Evolutionary conservation across 768 basidiomycete genomes (phyloP).

Genomic region (Leucocoprinus leucothites): DNA sequence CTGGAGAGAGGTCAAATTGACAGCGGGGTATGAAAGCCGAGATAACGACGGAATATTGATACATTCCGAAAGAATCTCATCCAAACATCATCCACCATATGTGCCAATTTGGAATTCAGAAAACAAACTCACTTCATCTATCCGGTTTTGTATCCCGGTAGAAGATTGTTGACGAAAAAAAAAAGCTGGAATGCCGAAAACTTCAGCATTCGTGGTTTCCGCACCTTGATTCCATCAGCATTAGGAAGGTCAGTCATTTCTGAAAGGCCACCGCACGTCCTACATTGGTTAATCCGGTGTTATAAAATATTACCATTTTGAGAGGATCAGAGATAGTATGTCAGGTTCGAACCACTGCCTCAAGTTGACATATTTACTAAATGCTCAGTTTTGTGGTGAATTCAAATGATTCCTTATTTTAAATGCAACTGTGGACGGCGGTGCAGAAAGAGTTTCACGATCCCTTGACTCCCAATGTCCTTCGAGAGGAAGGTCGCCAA

Average conservation of each 20-base stretch:
- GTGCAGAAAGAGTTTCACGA: not conserved
- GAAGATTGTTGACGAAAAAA: too few relatives aligned
- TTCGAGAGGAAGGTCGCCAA: not conserved
- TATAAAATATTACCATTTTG: not conserved
- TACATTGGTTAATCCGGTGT: not conserved
- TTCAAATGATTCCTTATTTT: not conserved
- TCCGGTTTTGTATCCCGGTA: too few relatives aligned
- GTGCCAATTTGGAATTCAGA: too few relatives aligned
- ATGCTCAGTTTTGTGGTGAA: not conserved
- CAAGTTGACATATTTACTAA: conserved; percentile 1
- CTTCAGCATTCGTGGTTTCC: too few relatives aligned
- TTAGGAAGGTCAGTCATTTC: too few relatives aligned
- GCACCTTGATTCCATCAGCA: too few relatives aligned
- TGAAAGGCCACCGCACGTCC: too few relatives aligned
- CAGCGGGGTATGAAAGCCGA: conserved; percentile 10
- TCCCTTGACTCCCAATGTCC: not conserved
- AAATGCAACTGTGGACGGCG: not conserved
- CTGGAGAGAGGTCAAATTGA: conserved; percentile 1
- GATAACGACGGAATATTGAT: not conserved
- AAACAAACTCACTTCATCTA: too few relatives aligned
- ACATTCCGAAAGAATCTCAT: too few relatives aligned
- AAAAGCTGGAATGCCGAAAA: too few relatives aligned
- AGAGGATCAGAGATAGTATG: not conserved
- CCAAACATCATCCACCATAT: too few relatives aligned
- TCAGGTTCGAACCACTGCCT: conserved; percentile 1